A percentile compares a stretch with the other conserved stretches of the same genome.
These are phyloP conservation scores for Calendula officinalis DNA, from an alignment of 129 eudicot genomes.

Conservation along the genomic window DNA sequence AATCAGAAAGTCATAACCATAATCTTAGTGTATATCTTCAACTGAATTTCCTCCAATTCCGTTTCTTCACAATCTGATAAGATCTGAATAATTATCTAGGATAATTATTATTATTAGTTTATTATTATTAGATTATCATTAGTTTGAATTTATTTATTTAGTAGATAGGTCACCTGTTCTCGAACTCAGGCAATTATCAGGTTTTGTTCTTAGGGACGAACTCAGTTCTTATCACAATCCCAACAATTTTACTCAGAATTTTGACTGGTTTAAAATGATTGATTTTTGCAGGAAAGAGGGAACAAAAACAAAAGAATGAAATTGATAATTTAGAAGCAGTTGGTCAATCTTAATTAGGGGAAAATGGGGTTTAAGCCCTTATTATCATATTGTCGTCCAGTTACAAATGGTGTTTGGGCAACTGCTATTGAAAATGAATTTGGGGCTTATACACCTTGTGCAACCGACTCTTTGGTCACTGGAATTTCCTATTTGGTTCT, in stretches of 20 bases:
- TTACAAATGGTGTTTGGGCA: slow-evolving; percentile 76
- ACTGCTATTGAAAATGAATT: slow-evolving; percentile 70
- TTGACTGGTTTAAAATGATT: slow-evolving; percentile 2
- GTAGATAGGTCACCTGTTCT: too few species aligned
- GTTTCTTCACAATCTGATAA: too few species aligned
- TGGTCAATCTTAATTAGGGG: slow-evolving; percentile 8
- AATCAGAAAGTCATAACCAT: background rate
- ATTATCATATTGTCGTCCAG: slow-evolving; percentile 77
- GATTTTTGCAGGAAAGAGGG: slow-evolving; percentile 22
- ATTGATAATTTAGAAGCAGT: slow-evolving; percentile 16
- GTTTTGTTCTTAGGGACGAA: too few species aligned
- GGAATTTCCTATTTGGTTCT: slow-evolving; percentile 70
- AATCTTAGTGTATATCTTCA: too few species aligned
- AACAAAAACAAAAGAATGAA: slow-evolving; percentile 1
- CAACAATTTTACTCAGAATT: background rate
- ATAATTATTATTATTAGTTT: too few species aligned
- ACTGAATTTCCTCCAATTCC: too few species aligned
- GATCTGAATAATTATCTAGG: too few species aligned
- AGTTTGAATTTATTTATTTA: too few species aligned
- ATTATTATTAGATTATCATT: too few species aligned
- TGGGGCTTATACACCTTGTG: slow-evolving; percentile 92
- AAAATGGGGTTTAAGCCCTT: slow-evolving; percentile 65
- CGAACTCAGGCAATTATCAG: too few species aligned
- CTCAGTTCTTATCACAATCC: slow-evolving; percentile 1
- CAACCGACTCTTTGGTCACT: slow-evolving; percentile 64